Evolutionary conservation across 345 rosid species (phyloP), one percentile per base, ranked within the genome.

Genomic region (Populus davidiana): DNA sequence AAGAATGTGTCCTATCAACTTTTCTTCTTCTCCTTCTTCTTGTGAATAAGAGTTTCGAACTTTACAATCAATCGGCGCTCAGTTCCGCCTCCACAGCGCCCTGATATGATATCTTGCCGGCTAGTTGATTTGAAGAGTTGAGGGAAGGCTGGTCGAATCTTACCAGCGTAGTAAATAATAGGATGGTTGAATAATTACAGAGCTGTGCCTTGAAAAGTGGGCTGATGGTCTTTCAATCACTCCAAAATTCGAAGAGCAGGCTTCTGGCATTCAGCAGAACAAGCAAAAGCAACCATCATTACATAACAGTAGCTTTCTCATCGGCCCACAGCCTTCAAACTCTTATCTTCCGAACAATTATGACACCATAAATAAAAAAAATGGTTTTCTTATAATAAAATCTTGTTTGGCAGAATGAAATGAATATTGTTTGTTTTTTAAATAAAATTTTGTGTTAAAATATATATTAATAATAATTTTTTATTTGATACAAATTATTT

Each of bases 111-210:
- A 6, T 25, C 18, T 11, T 72, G 73, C 36, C 43, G 4, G 5
- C 72, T 12, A 50, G 33, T 50, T 75, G 69, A 62, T 77, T 61
- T 62, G 67, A 16, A n/a, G 54, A 62, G 69, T 61, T 62, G 67
- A n/a, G 23, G 39, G 39, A 62, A 64, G 43, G 33, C 0, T 20
- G 16, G 29, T 20, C 9, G 31, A 25, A 18, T 50, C n/a, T n/a
- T 33, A 33, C 1, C 69, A 1, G n/a, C 35, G n/a, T 16, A 9
- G 52, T 67, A 21, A 9, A 67, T 67, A 14, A 76, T 68, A 56
- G 20, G 16, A 2, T 0, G 8, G 20, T 25, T 39, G 79, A 76
- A 36, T 8, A 14, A 13, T 36, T 35, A 12, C 64, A 6, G 14
- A 21, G 10, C 23, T 59, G 49, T 23, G 1, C 76, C 36, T 5